Evolutionary conservation across 2,329 filamentous ascomycete species (phyloP), one percentile per base, ranked within the genome.

Genomic region (Colletotrichum theobromicola): DNA sequence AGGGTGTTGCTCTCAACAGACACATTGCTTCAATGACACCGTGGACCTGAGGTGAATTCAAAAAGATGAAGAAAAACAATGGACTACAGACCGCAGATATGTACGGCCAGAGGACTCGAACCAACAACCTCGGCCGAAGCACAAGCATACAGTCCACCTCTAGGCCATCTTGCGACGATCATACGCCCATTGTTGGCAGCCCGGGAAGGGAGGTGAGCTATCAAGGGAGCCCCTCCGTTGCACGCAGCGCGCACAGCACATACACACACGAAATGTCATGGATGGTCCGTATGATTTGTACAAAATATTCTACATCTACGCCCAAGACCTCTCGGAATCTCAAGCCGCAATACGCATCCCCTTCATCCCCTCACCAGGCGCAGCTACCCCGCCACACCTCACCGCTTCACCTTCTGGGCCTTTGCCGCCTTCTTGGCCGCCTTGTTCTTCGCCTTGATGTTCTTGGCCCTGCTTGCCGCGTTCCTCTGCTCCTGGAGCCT

Each of bases 371-470:
- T 28, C 46, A 12, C 7, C 35, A 18, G 12, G 53, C 8, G 42
- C 16, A n/a, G 26, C 66, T 10, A 30, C 30, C 7, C 57, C 34
- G 24, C n/a, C 64, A 10, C n/a, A 9, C n/a, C n/a, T 61, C 32
- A 81, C 77, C 81, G 84, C 80, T 82, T 82, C 21, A 69, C 57
- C 81, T 83, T 85, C 9, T 76, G 76, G 12, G 79, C 79, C 80
- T 84, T 67, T 21, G 63, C 46, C 26, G 79, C 80, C 79, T 81
- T 81, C 78, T 82, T 84, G 7, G 82, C 81, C 15, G 81, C 82
- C 81, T 85, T 85, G 78, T 82, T 81, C 79, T 81, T 83, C 80
- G 83, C 82, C 50, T 83, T 79, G 50, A 77, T 75, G 75, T 76
- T 79, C 46, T 79, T 80, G 62, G 76, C 76, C 76, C 81, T 78